Base-by-base conservation (phyloP, 192 early-diverging fungal species). In the Mortierella hygrophila region DNA sequence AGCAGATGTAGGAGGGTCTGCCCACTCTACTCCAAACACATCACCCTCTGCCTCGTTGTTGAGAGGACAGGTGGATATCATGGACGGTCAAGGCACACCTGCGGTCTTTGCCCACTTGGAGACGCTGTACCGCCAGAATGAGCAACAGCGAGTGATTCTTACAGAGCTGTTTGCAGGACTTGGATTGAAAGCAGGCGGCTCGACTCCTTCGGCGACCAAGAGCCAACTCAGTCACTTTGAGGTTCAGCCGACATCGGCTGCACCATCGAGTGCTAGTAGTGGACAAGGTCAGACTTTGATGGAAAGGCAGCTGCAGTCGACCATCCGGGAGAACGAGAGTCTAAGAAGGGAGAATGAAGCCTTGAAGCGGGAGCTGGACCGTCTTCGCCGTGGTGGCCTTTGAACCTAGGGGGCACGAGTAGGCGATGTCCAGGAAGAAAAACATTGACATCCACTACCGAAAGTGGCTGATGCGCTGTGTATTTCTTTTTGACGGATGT, bases 71-170 rank as follows among this genome's bases (percentile, higher is more conserved):
- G 77, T 46, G 15, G 49, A 74, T 52, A 70, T 54, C n/a, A 60
- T 79, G 18, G 78, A 80, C 6, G 71, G 69, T 29, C 70, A 41
- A 23, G 69, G 75, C 41, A 40, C 23, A 20, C 72, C 72, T 68
- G 74, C 52, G 4, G 41, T 74, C 20, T 16, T 49, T 65, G 49
- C 63, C 3, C 90, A 90, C 20, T 63, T 91, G 74, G 82, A 89
- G 20, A 54, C 75, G 1, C 52, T 91, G 5, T 70, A 89, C 10
- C 81, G 88, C 57, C 90, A 91, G 38, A 91, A 88, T 32, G 90
- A 91, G 41, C 72, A 69, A 1, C 89, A 90, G 54, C 88, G 83
- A 6, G 74, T 29, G 21, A 75, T 90, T 15, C 41, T 91, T 10
- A 73, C 72, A 20, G 90, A 90, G 18, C 32, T 89, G 9, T 71